These are phyloP conservation scores for Aspergillus persii DNA, from an alignment of 2,329 filamentous ascomycete genomes.

Conservation along the genomic window DNA sequence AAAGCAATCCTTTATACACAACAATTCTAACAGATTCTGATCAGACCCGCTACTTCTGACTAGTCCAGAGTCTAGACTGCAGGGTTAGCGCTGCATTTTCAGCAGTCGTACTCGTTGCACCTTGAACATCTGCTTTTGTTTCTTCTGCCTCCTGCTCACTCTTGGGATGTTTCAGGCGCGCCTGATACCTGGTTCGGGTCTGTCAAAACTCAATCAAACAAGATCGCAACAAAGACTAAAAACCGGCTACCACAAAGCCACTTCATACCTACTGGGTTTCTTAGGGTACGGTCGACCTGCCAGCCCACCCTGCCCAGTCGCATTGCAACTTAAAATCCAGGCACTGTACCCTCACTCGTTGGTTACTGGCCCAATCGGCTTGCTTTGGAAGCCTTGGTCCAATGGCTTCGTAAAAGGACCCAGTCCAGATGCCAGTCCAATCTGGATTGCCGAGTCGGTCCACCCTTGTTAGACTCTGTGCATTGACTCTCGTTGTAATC, in stretches of 20 bases:
- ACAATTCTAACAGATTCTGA: not conserved
- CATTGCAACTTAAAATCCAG: not conserved
- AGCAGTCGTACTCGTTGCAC: too few species aligned
- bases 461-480: too few species aligned
- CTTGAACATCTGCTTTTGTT: not conserved
- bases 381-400: not conserved
- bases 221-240: not conserved
- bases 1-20: not conserved
- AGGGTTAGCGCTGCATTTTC: not conserved
- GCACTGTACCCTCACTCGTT: not conserved
- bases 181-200: not conserved
- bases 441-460: too few species aligned
- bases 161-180: not conserved
- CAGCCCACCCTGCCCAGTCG: not conserved
- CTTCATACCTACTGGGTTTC: not conserved
- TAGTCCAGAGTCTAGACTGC: not conserved
- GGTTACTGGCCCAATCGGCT: not conserved
- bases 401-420: not conserved
- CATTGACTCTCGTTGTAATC: not conserved
- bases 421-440: too few species aligned
- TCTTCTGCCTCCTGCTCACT: not conserved
- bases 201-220: not conserved
- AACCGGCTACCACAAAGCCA: not conserved
- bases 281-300: too few species aligned
- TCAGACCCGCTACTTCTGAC: not conserved